Evolutionary conservation across 1,139 yeast genomes (phyloP), one percentile per base, ranked within the genome.

Genomic region (Candida sp.): DNA sequence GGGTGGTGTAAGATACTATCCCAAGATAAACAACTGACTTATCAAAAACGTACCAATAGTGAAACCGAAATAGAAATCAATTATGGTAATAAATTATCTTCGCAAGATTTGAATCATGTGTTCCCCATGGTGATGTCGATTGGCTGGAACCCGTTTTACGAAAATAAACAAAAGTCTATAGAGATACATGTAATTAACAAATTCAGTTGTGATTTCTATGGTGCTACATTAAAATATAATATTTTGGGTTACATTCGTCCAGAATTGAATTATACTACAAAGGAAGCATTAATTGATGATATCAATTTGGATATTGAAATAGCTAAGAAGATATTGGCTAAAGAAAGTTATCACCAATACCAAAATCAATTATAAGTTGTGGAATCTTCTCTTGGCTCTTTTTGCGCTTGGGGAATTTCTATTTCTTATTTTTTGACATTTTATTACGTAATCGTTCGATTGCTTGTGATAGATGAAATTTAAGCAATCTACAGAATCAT

Each of bases 101-200:
- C 52, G 0, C 57, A 56, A 1, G 75, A 72, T 9, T 79, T 77
- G 39, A 64, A 64, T 11, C 25, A 30, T 2, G 75, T 73, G 1
- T 70, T 82, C 25, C 97, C 97, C 0, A 89, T 90, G 85, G 98
- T 91, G 21, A 85, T 91, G 88, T 88, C 96, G 19, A 78, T 95
- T 23, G 99, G 99, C 1, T 89, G 90, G 88, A 95, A 93, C 59
- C 99, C 99, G 15, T 93, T 85, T 63, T 95, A 84, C 64, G 77
- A 84, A 29, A 91, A 93, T 64, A 76, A 80, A 49, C 76, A 77
- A 49, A 85, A 85, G 62, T 84, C 96, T 0, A 93, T 87, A 6
- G 99, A 95, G 56, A 74, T 93, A 36, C 97, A 95, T 62, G 79
- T 95, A 11, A 77, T 95, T 43, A 95, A 89, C 64, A 68, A 82